Conservation (phyloP, 2,329 filamentous ascomycete genomes). For the Aspergillus intermedius region DNA sequence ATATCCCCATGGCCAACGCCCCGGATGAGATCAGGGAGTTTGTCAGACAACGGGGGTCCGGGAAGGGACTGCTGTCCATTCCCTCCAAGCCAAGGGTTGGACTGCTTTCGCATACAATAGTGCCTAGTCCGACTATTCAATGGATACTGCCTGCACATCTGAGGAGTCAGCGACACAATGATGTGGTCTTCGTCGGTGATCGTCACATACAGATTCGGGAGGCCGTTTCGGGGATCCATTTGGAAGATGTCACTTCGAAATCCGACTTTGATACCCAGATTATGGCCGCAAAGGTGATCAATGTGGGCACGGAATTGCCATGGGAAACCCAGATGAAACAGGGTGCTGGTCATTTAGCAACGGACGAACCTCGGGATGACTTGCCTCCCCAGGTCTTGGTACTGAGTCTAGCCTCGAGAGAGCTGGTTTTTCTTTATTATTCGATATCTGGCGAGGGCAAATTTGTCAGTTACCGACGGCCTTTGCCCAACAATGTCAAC, state of each 20-base stretch:
- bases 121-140: constrained; percentile 67
- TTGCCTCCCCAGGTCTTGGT: constrained; percentile 76
- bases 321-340: constrained; percentile 27
- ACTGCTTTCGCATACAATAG: constrained; percentile 69
- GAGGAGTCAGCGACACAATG: constrained; percentile 62
- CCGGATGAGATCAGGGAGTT: background rate
- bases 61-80: background rate
- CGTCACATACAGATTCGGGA: constrained; percentile 76
- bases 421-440: constrained; percentile 72
- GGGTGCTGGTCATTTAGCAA: constrained; percentile 6
- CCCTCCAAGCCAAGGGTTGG: constrained; percentile 53
- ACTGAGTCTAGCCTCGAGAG: constrained; percentile 65
- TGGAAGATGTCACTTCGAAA: constrained; percentile 71
- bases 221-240: constrained; percentile 56
- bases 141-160: constrained; percentile 76
- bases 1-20: background rate
- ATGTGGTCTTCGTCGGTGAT: constrained; percentile 82
- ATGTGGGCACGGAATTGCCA: constrained; percentile 43
- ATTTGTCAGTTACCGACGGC: constrained; percentile 57
- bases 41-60: background rate
- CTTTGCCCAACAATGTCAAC: constrained; percentile 52
- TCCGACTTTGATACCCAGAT: constrained; percentile 73
- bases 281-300: constrained; percentile 70
- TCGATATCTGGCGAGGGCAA: constrained; percentile 40
- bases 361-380: constrained; percentile 10